phyloP scores from a whole-genome alignment of 2,329 filamentous ascomycete species.

The Cladorrhinum sp. region DNA sequence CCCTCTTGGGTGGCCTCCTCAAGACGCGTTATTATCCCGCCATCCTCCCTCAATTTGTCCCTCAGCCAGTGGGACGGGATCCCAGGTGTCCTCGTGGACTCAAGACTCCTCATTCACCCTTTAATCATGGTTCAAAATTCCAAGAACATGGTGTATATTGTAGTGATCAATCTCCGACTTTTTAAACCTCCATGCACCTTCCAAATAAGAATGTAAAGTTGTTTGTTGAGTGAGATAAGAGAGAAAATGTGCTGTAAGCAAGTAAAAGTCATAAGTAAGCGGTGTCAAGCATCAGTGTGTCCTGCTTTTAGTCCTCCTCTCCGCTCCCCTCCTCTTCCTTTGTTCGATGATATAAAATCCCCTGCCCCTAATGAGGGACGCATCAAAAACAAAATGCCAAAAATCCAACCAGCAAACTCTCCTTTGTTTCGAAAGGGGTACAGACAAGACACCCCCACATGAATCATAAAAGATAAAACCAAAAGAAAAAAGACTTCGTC shows the following conservation, averaged over 20 bases:
- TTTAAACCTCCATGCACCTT: conserved; percentile 3
- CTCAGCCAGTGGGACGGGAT: background rate
- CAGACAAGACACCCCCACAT: background rate
- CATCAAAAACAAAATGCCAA: background rate
- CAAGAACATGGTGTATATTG: background rate
- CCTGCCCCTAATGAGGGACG: background rate
- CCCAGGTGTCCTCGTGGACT: background rate
- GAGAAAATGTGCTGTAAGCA: background rate
- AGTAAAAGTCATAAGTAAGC: background rate
- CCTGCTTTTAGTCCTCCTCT: background rate
- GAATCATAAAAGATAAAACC: conserved; percentile 1
- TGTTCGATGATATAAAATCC: background rate
- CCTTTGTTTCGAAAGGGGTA: background rate
- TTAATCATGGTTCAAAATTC: background rate
- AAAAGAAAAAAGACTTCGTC: background rate
- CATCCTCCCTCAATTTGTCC: background rate
- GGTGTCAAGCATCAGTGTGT: background rate
- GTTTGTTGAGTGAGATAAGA: background rate
- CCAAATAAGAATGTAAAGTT: background rate
- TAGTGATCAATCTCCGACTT: background rate
- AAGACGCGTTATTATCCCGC: too few relatives aligned
- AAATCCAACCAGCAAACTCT: background rate
- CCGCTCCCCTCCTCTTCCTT: background rate
- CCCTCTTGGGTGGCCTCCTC: background rate
- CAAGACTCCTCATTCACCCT: background rate